These are phyloP conservation scores for Microsporum ferrugineum DNA, from an alignment of 2,329 filamentous ascomycete species.

Conservation along the genomic window DNA sequence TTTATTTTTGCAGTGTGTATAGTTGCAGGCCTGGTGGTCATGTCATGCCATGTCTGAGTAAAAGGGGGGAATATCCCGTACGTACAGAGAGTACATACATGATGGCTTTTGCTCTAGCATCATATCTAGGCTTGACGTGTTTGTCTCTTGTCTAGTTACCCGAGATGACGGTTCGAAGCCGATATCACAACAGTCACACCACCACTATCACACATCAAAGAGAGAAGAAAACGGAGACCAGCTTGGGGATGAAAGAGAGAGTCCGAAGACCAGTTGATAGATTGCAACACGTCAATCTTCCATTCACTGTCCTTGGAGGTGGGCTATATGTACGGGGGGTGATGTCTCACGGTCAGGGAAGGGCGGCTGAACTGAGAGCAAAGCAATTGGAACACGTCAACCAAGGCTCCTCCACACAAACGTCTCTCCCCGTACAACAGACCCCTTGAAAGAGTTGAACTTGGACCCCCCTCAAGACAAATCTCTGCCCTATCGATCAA, in stretches of 20 bases:
- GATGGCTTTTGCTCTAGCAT: neutral
- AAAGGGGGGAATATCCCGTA: neutral
- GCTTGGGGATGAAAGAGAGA: no score
- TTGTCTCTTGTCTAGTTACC: neutral
- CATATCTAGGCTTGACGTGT: neutral
- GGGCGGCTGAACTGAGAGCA: neutral
- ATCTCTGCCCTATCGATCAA: neutral
- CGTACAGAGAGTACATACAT: neutral
- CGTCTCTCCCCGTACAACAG: neutral
- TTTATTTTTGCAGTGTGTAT: neutral
- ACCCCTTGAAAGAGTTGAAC: neutral
- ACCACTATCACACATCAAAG: neutral
- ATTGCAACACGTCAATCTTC: no score
- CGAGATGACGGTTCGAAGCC: neutral
- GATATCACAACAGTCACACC: neutral
- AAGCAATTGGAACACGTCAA: constrained; percentile 4
- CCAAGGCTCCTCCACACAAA: neutral
- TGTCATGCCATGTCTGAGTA: neutral
- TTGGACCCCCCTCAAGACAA: neutral
- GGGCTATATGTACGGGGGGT: neutral
- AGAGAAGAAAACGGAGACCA: no score
- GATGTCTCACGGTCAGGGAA: neutral
- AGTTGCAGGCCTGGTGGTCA: neutral
- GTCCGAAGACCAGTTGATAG: no score
- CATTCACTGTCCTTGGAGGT: neutral